Percentiles rank a stretch among this genome's conserved stretches.
Conservation (phyloP, 306 rosid genomes). For the Prunus mira region DNA sequence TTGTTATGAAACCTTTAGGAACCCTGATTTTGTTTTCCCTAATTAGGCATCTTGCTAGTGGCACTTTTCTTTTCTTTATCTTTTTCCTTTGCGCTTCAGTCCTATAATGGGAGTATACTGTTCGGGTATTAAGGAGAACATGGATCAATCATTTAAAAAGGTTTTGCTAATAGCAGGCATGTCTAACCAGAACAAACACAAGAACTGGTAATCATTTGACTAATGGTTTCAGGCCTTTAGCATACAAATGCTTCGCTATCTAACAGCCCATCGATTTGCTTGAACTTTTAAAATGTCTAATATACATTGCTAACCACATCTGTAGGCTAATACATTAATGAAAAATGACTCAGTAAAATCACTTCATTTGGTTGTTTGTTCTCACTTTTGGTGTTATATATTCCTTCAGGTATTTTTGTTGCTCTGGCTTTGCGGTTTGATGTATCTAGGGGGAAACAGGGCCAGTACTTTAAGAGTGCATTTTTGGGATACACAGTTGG, state of each 20-base stretch:
- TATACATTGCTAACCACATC: background rate
- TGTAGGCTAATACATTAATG: background rate
- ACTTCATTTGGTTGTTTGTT: background rate
- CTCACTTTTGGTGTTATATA: background rate
- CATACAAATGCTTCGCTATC: background rate
- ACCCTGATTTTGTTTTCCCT: background rate
- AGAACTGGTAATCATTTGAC: background rate
- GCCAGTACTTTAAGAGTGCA: slow-evolving; percentile 92
- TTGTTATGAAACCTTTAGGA: background rate
- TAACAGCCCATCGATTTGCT: background rate
- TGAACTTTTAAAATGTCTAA: background rate
- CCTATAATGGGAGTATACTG: background rate
- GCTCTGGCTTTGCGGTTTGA: slow-evolving; percentile 97
- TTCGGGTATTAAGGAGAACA: background rate
- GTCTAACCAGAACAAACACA: background rate
- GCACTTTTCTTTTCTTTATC: background rate
- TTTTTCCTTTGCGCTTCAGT: no score
- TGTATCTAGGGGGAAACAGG: slow-evolving; percentile 75
- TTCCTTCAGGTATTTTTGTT: slow-evolving; percentile 80
- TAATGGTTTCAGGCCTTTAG: background rate
- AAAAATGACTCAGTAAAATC: background rate
- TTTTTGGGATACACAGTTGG: slow-evolving; percentile 82
- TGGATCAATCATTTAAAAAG: background rate
- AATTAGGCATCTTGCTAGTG: background rate
- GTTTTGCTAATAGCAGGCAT: background rate